Evolutionary conservation across 495 filamentous ascomycete species (phyloP), one percentile per base, ranked within the genome.

Genomic region (Penicillium coffeae): DNA sequence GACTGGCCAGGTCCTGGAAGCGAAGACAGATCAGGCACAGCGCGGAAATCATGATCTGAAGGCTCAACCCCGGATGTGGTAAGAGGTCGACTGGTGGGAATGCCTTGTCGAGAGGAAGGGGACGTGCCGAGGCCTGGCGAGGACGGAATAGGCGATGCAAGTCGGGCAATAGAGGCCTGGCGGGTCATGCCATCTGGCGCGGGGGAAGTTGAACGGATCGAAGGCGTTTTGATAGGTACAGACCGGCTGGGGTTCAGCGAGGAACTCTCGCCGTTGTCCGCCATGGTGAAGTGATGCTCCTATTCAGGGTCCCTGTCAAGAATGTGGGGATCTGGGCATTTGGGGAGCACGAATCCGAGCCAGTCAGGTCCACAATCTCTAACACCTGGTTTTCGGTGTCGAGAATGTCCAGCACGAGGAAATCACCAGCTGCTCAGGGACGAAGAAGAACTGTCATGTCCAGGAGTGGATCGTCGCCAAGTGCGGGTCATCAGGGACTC

Each of bases 1-100:
- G 87, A 90, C 18, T 87, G 75, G 1, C 87, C 87, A 2, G 86
- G 86, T 3, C 86, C 87, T 0, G 74, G 71, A 10, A 77, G 52
- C 9, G 77, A 80, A 14, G 73, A 65, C 15, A 55, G 55, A 38
- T 72, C 58, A 30, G 68, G 60, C 20, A 71, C 58, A 41, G 56
- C 60, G 16, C 62, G 53, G 45, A 73, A 67, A 38, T 73, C 61
- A 15, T 68, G 60, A 16, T 63, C 55, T 46, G 50, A 50, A 32
- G 48, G 51, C 22, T 43, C 50, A 14, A 38, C 43, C 42, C 49
- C 47, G 21, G 47, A 54, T 33, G 47, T 57, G 20, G 42, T 53
- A 9, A 64, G 39, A 33, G 60, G 58, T 38, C 58, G 54, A 22
- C 49, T 39, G 56, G 42, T n/a, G 52, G 74, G 51, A 51, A 67